Conservation (phyloP, 306 rosid genomes). For the Cyclanthera cordifolia region DNA sequence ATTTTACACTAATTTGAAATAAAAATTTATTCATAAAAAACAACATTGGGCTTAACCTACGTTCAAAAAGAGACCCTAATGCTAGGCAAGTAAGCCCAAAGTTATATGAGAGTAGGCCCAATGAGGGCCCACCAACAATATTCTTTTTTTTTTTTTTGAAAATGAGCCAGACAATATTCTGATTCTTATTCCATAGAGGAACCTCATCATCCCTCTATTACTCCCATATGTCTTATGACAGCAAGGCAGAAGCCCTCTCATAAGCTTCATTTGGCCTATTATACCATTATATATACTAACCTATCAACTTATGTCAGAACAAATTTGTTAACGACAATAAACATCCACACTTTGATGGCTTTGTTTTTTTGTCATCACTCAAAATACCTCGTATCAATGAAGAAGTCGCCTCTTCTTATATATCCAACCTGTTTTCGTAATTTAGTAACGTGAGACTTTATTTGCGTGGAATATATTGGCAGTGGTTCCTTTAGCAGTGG, state of each 20-base stretch:
- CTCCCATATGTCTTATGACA: background rate
- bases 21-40: too few relatives aligned
- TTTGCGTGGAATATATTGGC: too few relatives aligned
- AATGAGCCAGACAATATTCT: conserved; percentile 8
- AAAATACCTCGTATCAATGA: too few relatives aligned
- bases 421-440: too few relatives aligned
- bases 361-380: too few relatives aligned
- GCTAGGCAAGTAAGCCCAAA: conserved; percentile 5
- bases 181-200: conserved; percentile 8
- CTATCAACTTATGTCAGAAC: too few relatives aligned
- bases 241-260: background rate
- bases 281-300: too few relatives aligned
- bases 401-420: too few relatives aligned
- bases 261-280: background rate
- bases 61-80: background rate
- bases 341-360: too few relatives aligned
- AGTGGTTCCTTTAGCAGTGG: conserved; percentile 82
- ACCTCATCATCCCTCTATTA: conserved; percentile 1
- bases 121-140: conserved; percentile 6
- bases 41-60: conserved; percentile 6
- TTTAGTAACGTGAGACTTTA: too few relatives aligned
- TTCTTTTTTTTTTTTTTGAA: background rate
- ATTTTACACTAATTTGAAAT: too few relatives aligned
- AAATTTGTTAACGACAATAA: too few relatives aligned
- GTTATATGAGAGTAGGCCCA: conserved; percentile 7